Conservation (phyloP, 805 yeast genomes). For the Starmera amethionina region DNA sequence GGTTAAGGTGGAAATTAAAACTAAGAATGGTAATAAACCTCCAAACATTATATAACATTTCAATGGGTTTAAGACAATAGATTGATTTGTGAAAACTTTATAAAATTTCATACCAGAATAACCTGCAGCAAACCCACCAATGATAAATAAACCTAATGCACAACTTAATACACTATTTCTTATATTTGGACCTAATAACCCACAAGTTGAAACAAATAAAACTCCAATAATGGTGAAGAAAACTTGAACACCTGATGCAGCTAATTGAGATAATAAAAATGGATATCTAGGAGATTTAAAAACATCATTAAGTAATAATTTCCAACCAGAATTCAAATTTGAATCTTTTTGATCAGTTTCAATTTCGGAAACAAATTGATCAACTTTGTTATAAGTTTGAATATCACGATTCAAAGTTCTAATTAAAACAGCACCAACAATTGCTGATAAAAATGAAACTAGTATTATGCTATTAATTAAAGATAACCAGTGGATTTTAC, state of each 20-base stretch:
- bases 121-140: conserved; percentile 70
- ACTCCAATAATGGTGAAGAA: conserved; percentile 57
- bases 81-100: conserved; percentile 38
- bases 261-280: conserved; percentile 41
- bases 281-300: conserved; percentile 41
- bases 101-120: conserved; percentile 57
- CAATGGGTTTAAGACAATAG: conserved; percentile 3
- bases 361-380: conserved; percentile 12
- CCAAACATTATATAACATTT: conserved; percentile 34
- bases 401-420: conserved; percentile 45
- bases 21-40: conserved; percentile 34
- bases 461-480: conserved; percentile 62
- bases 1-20: conserved; percentile 40
- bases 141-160: conserved; percentile 47
- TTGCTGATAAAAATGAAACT: conserved; percentile 46
- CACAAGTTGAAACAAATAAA: conserved; percentile 45
- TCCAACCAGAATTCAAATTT: conserved; percentile 37
- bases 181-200: conserved; percentile 51
- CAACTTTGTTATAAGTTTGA: conserved; percentile 21
- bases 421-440: conserved; percentile 56
- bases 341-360: conserved; percentile 17
- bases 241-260: conserved; percentile 70
- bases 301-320: conserved; percentile 41
- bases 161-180: conserved; percentile 59
- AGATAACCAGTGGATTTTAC: conserved; percentile 69